A percentile compares a stretch with the other conserved stretches of the same genome.
Evolutionary conservation across 257 asterid genomes (phyloP).

Genomic region (Buddleja alternifolia): DNA sequence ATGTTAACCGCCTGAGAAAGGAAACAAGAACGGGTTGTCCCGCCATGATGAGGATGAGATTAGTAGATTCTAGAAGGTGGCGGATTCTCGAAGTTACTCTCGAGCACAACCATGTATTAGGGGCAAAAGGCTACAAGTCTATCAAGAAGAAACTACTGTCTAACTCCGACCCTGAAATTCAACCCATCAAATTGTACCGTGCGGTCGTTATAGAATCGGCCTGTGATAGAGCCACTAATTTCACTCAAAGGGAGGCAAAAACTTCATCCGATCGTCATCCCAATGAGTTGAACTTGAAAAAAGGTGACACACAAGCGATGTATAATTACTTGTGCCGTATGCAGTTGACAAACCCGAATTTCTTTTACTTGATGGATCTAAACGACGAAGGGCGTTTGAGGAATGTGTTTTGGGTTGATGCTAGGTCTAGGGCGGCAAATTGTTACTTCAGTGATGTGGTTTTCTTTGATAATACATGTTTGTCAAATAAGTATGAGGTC

Average conservation of each 20-base stretch:
- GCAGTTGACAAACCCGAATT: conserved; percentile 73
- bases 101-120: conserved; percentile 78
- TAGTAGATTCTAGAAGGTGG: conserved; percentile 76
- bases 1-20: conserved; percentile 66
- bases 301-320: conserved; percentile 72
- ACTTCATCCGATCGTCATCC: conserved; percentile 37
- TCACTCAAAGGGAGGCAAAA: conserved; percentile 30
- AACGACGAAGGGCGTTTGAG: conserved; percentile 64
- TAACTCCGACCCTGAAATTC: conserved; percentile 49
- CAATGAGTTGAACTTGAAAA: conserved; percentile 50
- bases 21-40: conserved; percentile 90
- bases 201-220: conserved; percentile 58
- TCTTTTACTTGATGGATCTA: conserved; percentile 63
- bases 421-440: conserved; percentile 61
- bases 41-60: conserved; percentile 80
- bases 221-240: conserved; percentile 40
- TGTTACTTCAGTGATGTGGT: conserved; percentile 70
- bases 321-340: conserved; percentile 71
- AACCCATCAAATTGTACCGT: conserved; percentile 60
- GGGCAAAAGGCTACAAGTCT: conserved; percentile 54
- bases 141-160: conserved; percentile 49
- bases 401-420: conserved; percentile 75
- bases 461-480: conserved; percentile 64
- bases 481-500: conserved; percentile 69
- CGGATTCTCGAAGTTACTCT: conserved; percentile 70